phyloP scores from a whole-genome alignment of 257 asterid species.

The Solanum raphanifolium region DNA sequence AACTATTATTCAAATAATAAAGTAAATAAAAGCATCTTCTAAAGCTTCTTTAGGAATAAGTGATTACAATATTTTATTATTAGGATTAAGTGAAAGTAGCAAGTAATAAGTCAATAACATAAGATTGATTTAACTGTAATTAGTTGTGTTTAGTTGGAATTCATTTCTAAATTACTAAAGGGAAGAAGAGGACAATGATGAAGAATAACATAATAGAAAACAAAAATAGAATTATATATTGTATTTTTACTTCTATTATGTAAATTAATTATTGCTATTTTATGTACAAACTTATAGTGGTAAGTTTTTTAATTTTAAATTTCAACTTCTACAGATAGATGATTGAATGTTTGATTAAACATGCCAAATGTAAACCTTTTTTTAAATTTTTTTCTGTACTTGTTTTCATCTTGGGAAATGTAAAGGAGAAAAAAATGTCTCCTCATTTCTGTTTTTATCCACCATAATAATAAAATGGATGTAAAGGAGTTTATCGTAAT shows the following conservation, averaged over 20 bases:
- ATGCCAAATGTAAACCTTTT: neutral
- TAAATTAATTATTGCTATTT: neutral
- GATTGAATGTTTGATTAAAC: neutral
- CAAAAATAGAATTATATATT: neutral
- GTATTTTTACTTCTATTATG: neutral
- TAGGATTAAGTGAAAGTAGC: neutral
- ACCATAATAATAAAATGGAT: neutral
- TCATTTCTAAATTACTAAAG: neutral
- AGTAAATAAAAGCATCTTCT: neutral
- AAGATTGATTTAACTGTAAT: neutral
- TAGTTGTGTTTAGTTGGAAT: constrained; percentile 1
- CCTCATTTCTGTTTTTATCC: neutral
- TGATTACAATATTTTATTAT: neutral
- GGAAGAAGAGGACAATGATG: neutral
- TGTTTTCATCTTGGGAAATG: neutral
- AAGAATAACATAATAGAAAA: neutral
- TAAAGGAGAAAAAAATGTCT: neutral
- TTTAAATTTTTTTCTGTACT: too few relatives aligned
- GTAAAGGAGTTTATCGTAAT: neutral
- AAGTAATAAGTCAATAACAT: neutral
- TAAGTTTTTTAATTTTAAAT: neutral
- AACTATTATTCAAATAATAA: neutral
- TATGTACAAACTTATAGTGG: neutral
- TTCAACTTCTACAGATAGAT: neutral
- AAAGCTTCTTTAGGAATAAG: neutral